Conservation (phyloP, 2,329 filamentous ascomycete genomes). For the Plectosphaerella cucumerina region DNA sequence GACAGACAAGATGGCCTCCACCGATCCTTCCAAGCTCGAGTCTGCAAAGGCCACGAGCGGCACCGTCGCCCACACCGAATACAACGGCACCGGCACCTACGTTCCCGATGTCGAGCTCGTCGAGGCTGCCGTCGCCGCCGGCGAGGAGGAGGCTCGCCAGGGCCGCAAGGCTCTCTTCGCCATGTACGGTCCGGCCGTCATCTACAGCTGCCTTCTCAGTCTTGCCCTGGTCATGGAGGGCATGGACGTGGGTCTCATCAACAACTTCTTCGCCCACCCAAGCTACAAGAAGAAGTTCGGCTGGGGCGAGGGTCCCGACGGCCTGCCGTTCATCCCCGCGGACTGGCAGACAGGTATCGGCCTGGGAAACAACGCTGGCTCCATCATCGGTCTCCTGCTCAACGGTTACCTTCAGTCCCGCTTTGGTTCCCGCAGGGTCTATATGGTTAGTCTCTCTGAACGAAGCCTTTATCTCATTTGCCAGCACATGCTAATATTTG, state of each 20-base stretch:
- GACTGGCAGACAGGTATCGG: constrained; percentile 39
- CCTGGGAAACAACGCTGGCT: constrained; percentile 34
- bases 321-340: constrained; percentile 34
- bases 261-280: constrained; percentile 31
- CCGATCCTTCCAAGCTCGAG: background rate
- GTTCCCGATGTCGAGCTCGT: constrained; percentile 22
- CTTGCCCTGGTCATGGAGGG: constrained; percentile 25
- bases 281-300: constrained; percentile 28
- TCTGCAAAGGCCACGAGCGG: constrained; percentile 3
- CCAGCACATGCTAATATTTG: background rate
- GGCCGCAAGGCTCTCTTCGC: constrained; percentile 25
- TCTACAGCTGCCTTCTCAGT: constrained; percentile 24
- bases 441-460: constrained; percentile 22
- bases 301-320: constrained; percentile 20
- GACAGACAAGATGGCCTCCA: too few species aligned
- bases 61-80: constrained; percentile 17
- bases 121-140: constrained; percentile 24
- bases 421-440: constrained; percentile 29
- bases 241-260: constrained; percentile 33
- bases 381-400: constrained; percentile 36
- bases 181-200: constrained; percentile 22
- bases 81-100: constrained; percentile 13
- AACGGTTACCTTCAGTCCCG: constrained; percentile 32
- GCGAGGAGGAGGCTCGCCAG: constrained; percentile 21
- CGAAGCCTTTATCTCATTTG: too few species aligned